Conservation (phyloP, 768 basidiomycete genomes). For the Roridomyces roridus region DNA sequence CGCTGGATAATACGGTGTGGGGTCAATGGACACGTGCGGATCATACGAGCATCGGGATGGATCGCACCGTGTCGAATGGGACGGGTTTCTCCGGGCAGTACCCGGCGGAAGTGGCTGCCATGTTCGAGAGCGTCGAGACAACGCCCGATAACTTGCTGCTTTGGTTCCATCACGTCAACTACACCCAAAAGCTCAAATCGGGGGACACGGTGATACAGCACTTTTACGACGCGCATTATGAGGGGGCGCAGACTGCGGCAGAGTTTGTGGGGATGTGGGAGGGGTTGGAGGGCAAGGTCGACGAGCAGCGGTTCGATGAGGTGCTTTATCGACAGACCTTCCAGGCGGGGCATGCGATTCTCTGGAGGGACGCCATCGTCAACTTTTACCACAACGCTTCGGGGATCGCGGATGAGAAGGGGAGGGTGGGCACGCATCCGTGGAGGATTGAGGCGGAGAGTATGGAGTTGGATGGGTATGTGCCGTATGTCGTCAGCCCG, state of each 20-base stretch:
- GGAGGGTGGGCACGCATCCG: constrained; percentile 22
- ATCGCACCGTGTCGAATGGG: constrained; percentile 25
- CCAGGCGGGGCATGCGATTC: constrained; percentile 23
- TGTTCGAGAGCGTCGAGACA: constrained; percentile 19
- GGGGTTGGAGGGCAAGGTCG: constrained; percentile 18
- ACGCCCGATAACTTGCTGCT: constrained; percentile 21
- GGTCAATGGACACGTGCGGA: constrained; percentile 25
- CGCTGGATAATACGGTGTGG: constrained; percentile 21
- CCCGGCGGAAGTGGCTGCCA: constrained; percentile 20
- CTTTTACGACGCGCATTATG: constrained; percentile 26
- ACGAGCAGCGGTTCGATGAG: constrained; percentile 22
- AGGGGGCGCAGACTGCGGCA: constrained; percentile 22
- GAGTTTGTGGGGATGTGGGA: constrained; percentile 19
- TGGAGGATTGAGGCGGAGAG: constrained; percentile 23
- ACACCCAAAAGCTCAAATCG: constrained; percentile 22
- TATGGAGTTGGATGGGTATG: constrained; percentile 20
- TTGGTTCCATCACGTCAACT: constrained; percentile 26
- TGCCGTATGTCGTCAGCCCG: constrained; percentile 21
- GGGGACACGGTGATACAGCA: constrained; percentile 25
- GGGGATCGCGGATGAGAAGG: constrained; percentile 21
- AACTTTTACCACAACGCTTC: constrained; percentile 22
- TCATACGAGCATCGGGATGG: constrained; percentile 21
- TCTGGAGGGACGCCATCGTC: constrained; percentile 22
- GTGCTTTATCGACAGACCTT: constrained; percentile 21
- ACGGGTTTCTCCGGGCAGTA: constrained; percentile 25